Conservation (phyloP, 495 filamentous ascomycete genomes). For the Sabuloglossum arenarium region DNA sequence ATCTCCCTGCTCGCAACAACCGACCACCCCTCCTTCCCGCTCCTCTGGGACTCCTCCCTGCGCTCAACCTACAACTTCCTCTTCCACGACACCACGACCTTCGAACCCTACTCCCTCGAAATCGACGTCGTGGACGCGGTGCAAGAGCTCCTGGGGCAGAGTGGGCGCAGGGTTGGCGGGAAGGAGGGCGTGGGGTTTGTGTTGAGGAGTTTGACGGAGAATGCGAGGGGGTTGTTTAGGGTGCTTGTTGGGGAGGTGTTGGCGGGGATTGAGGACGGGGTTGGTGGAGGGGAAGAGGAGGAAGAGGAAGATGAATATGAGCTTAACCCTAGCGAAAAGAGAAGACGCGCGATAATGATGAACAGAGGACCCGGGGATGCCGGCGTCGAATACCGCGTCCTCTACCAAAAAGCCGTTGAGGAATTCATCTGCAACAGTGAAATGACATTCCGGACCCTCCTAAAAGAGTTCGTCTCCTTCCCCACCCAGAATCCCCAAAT, state of each 20-base stretch:
- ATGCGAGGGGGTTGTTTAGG: conserved; percentile 68
- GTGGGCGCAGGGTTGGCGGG: conserved; percentile 62
- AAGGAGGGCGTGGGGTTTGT: conserved; percentile 88
- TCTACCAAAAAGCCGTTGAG: conserved; percentile 90
- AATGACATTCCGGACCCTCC: conserved; percentile 77
- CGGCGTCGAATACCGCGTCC: conserved; percentile 59
- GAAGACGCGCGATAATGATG: background rate
- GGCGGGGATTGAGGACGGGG: background rate
- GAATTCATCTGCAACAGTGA: conserved; percentile 94
- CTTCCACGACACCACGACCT: conserved; percentile 91
- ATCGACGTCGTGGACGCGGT: conserved; percentile 72
- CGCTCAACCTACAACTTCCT: conserved; percentile 62
- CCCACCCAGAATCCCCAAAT: too few species aligned
- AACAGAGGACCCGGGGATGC: background rate
- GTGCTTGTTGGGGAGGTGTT: conserved; percentile 70
- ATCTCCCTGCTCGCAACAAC: conserved; percentile 61
- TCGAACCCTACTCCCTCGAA: conserved; percentile 45
- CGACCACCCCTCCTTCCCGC: conserved; percentile 66
- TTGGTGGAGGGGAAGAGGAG: background rate
- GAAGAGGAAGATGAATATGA: background rate
- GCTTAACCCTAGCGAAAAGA: too few species aligned
- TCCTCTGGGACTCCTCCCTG: conserved; percentile 67
- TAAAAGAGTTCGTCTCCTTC: conserved; percentile 64
- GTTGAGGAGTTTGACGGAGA: conserved; percentile 72
- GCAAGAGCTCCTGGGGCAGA: conserved; percentile 49